Evolutionary conservation across 2,329 filamentous ascomycete genomes (phyloP), one percentile per base, ranked within the genome.

Genomic region (Sclerotinia nivalis): DNA sequence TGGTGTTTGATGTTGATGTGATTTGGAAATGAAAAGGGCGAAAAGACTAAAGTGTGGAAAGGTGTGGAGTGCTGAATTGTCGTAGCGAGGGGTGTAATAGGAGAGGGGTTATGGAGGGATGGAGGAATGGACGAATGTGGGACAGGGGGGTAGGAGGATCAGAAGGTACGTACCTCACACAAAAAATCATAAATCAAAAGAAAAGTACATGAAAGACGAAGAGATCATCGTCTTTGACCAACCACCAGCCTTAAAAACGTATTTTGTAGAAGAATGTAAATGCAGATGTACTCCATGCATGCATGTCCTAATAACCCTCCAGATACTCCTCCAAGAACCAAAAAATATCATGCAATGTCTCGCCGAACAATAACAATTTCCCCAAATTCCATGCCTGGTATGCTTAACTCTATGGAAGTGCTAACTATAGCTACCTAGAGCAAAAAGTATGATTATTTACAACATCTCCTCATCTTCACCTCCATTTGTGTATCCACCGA

Each of bases 381-480:
- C 65, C 50, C 52, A 52, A 64, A 62, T 45, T 25, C 68, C 68
- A 67, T 60, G 61, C 68, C 52, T 25, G 37, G 31, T 31, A 60
- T 61, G 34, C 54, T 58, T 43, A 74, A 62, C 71, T 71, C 72
- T 72, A 70, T 71, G 69, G 69, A 74, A 62, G 31, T 71, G 70
- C 68, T 73, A 72, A 68, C 70, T 74, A n/a, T 64, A 67, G 67
- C 71, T 76, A 75, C 70, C 68, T 73, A 52, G 31, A 73, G 60
- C 72, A 69, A 73, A 72, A 67, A 62, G n/a, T 54, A 60, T 70
- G 71, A 22, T 43, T 75, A 77, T 78, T 68, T 77, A 79, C 75
- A 78, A 71, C 77, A 79, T 79, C 69, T 79, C 77, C 68, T 78
- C 77, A 64, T 79, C 77, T 61, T 77, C 74, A 28, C 73, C 74